Evolutionary conservation across 23 red algal genomes (phyloP).

Genomic region (Gracilaria vermiculophylla): DNA sequence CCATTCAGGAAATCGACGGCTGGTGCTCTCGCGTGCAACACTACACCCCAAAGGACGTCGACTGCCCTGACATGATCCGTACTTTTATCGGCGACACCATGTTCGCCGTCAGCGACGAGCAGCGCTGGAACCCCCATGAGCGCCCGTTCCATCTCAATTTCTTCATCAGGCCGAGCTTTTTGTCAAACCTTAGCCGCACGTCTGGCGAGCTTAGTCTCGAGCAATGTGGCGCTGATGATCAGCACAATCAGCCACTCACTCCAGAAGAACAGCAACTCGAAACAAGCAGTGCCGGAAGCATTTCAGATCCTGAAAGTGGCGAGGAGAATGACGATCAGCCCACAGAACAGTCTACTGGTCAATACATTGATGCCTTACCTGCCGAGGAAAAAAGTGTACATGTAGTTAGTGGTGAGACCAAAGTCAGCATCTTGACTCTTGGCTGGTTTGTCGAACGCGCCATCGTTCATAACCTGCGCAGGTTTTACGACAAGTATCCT

Average conservation of each 20-base stretch:
- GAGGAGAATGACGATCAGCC: conserved; percentile 1
- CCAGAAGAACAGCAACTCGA: not conserved
- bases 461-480: conserved; percentile 69
- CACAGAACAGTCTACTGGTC: not conserved
- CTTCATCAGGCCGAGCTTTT: conserved; percentile 65
- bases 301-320: conserved; percentile 13
- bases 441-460: conserved; percentile 75
- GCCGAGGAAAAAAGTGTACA: conserved; percentile 41
- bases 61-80: conserved; percentile 59
- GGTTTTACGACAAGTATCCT: conserved; percentile 66
- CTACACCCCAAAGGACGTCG: conserved; percentile 63
- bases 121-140: conserved; percentile 45
- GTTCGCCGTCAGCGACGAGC: conserved; percentile 63
- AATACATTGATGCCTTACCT: not conserved
- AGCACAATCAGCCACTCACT: not conserved
- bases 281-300: conserved; percentile 19
- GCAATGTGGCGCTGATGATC: not conserved
- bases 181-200: conserved; percentile 41
- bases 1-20: conserved; percentile 19
- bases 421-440: conserved; percentile 51
- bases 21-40: conserved; percentile 49
- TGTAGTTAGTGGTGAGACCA: conserved; percentile 45
- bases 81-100: conserved; percentile 65
- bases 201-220: conserved; percentile 34
- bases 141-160: conserved; percentile 42